Percentiles rank a stretch among this genome's conserved stretches.
Evolutionary conservation across 2,329 filamentous ascomycete species (phyloP).

Genomic region (Ophiostoma sp.): DNA sequence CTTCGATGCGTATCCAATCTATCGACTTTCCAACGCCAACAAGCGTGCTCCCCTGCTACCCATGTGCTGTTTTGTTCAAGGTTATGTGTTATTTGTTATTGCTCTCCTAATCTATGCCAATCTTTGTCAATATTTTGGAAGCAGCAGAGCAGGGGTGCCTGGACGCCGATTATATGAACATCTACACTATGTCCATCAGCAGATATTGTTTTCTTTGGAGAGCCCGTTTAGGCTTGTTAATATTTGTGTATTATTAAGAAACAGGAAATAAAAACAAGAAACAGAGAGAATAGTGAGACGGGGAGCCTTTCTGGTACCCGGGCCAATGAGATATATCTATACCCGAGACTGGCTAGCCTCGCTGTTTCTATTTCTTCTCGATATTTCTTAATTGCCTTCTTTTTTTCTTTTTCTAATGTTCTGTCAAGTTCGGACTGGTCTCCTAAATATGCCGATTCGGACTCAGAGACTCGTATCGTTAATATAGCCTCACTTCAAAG

Average conservation of each 20-base stretch:
- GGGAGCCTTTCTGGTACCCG: background rate
- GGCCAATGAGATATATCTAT: constrained; percentile 11
- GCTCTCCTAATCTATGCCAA: background rate
- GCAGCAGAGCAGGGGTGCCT: background rate
- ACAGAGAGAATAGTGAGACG: too few species aligned
- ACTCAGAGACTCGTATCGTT: background rate
- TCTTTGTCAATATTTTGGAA: background rate
- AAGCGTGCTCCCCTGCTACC: background rate
- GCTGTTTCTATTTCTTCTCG: background rate
- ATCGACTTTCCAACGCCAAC: background rate
- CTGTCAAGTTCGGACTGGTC: background rate
- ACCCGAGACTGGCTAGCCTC: constrained; percentile 18
- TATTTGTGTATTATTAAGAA: background rate
- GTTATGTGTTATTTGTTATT: background rate
- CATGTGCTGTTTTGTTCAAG: constrained; percentile 8
- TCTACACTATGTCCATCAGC: background rate
- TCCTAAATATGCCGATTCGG: background rate
- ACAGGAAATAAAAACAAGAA: background rate
- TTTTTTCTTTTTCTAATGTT: background rate
- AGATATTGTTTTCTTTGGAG: background rate
- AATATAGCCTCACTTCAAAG: background rate
- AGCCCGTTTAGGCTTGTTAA: background rate
- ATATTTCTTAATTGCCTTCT: background rate
- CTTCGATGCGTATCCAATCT: background rate
- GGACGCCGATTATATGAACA: background rate